These are phyloP conservation scores for Tripterygium wilfordii DNA, from an alignment of 177 flowering plant genomes.

Conservation along the genomic window DNA sequence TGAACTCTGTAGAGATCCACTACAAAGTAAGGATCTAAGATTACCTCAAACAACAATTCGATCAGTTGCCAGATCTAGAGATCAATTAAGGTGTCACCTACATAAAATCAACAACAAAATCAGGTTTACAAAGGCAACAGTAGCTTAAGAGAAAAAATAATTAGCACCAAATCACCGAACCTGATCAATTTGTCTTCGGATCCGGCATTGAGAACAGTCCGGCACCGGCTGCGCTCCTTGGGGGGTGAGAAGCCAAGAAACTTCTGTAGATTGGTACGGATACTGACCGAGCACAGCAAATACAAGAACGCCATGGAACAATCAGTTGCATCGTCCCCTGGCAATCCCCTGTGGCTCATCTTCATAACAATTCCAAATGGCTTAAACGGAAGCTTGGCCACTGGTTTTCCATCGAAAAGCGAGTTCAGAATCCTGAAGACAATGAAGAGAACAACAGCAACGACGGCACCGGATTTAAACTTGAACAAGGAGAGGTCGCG, in stretches of 20 bases:
- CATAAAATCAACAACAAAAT: not conserved
- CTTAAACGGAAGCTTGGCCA: slow-evolving; percentile 79
- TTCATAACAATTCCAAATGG: slow-evolving; percentile 67
- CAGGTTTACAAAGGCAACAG: not conserved
- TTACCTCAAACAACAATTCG: too few relatives aligned
- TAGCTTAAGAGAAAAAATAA: not conserved
- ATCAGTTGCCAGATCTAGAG: too few relatives aligned
- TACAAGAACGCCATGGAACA: slow-evolving; percentile 98
- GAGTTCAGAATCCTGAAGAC: slow-evolving; percentile 83
- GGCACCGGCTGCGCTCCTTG: slow-evolving; percentile 64
- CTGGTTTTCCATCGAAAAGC: slow-evolving; percentile 79
- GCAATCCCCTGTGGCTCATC: slow-evolving; percentile 89
- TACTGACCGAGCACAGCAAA: slow-evolving; percentile 83
- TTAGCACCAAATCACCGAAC: not conserved
- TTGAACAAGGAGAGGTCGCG: slow-evolving; percentile 92
- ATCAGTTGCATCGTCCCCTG: slow-evolving; percentile 79
- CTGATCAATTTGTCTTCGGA: slow-evolving; percentile 68
- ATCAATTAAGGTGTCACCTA: too few relatives aligned
- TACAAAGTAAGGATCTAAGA: too few relatives aligned
- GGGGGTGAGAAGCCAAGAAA: slow-evolving; percentile 95
- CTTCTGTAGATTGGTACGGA: slow-evolving; percentile 95
- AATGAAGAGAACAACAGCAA: slow-evolving; percentile 77
- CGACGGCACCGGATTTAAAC: slow-evolving; percentile 95
- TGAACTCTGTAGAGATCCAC: too few relatives aligned
- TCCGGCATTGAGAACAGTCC: slow-evolving; percentile 95